Evolutionary conservation across 306 rosid genomes (phyloP).

Genomic region (Geum urbanum): DNA sequence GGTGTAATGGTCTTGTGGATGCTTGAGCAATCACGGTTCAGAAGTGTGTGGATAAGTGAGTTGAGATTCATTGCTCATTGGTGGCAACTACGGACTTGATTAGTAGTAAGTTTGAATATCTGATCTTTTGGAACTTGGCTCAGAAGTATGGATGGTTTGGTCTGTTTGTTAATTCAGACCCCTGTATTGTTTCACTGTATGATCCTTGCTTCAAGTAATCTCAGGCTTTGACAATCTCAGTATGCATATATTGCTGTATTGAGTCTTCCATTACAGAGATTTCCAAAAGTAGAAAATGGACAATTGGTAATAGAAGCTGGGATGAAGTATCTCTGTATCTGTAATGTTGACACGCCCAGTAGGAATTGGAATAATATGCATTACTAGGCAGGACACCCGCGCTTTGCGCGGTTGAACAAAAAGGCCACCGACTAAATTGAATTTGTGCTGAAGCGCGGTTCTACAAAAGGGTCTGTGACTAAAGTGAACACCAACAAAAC

Average conservation of each 20-base stretch:
- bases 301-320: background rate
- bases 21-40: background rate
- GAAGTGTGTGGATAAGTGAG: background rate
- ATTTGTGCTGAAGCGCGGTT: no score
- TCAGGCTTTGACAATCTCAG: no score
- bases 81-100: no score
- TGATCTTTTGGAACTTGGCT: background rate
- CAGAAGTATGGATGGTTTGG: background rate
- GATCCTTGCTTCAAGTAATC: background rate
- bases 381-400: background rate
- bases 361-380: conserved; percentile 5
- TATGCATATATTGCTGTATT: no score
- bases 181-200: no score
- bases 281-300: background rate
- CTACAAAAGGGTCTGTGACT: no score
- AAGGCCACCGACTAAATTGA: no score
- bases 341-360: background rate
- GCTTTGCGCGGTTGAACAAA: no score
- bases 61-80: background rate
- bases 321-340: background rate
- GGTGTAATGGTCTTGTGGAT: background rate
- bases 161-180: no score
- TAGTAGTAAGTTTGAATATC: background rate
- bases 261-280: background rate
- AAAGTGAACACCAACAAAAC: no score